Percentiles rank a stretch among this genome's conserved stretches.
These are phyloP conservation scores for Coemansia biformis DNA, from an alignment of 192 early-diverging fungal species.

Conservation along the genomic window DNA sequence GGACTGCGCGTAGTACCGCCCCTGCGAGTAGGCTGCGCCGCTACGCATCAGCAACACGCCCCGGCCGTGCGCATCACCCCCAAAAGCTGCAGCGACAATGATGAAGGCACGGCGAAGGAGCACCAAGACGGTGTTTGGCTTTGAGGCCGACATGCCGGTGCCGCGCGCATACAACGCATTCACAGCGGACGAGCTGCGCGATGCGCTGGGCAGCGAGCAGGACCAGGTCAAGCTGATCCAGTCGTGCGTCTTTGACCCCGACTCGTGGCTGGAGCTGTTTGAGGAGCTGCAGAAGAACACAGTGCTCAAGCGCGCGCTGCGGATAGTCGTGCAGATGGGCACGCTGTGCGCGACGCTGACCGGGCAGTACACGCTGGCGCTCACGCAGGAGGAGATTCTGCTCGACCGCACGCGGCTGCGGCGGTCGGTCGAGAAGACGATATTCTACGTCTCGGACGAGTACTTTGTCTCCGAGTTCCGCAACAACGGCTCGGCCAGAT, in stretches of 20 bases:
- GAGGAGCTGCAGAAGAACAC: conserved; percentile 39
- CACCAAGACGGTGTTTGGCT: conserved; percentile 44
- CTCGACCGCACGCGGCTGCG: conserved; percentile 35
- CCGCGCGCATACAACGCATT: conserved; percentile 45
- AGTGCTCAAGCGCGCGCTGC: conserved; percentile 41
- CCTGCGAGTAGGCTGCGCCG: too few relatives aligned
- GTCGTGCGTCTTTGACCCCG: conserved; percentile 35
- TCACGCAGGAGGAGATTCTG: conserved; percentile 42
- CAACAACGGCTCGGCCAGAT: conserved; percentile 48
- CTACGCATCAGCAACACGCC: neutral
- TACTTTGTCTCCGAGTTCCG: conserved; percentile 46
- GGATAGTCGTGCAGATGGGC: conserved; percentile 50
- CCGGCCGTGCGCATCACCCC: neutral
- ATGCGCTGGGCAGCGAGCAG: conserved; percentile 37
- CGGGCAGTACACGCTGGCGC: conserved; percentile 39
- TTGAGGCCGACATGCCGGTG: conserved; percentile 41
- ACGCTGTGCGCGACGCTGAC: conserved; percentile 42
- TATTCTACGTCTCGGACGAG: conserved; percentile 40
- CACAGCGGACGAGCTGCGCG: conserved; percentile 31
- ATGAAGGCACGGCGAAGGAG: conserved; percentile 47
- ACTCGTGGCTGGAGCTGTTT: conserved; percentile 36
- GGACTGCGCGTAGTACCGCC: too few relatives aligned
- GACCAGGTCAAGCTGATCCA: conserved; percentile 40
- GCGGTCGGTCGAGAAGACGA: conserved; percentile 34
- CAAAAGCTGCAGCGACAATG: conserved; percentile 10